Conservation (phyloP, 2,329 filamentous ascomycete species). For the Escovopsis sp. region DNA sequence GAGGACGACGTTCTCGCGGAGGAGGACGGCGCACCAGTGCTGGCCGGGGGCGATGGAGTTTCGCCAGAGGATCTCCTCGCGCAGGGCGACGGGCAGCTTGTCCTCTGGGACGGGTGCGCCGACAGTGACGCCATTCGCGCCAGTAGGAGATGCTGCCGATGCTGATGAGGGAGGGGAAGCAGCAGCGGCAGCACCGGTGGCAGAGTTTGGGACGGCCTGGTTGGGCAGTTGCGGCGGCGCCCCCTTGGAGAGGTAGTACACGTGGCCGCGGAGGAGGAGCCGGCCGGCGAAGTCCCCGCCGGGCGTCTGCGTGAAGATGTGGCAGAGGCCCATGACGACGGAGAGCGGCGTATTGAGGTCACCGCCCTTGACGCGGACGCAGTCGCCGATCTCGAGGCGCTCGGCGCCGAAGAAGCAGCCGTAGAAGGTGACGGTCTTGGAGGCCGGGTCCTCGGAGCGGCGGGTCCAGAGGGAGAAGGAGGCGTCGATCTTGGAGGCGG, state of each 20-base stretch:
- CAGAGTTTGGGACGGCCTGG: too few relatives aligned
- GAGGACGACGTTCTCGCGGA: constrained; percentile 29
- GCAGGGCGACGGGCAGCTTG: constrained; percentile 24
- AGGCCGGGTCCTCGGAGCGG: constrained; percentile 15
- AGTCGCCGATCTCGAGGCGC: constrained; percentile 30
- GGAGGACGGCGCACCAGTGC: constrained; percentile 24
- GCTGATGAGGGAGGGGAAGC: too few relatives aligned
- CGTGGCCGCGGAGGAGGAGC: constrained; percentile 25
- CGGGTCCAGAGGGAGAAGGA: constrained; percentile 33
- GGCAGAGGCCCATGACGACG: constrained; percentile 22
- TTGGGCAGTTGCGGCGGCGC: too few relatives aligned
- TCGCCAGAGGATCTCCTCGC: constrained; percentile 25
- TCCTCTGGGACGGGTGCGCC: constrained; percentile 19
- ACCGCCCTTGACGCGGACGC: constrained; percentile 29
- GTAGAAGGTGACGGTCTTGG: constrained; percentile 23
- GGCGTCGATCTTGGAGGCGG: constrained; percentile 31
- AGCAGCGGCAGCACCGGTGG: too few relatives aligned
- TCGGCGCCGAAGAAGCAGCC: constrained; percentile 37
- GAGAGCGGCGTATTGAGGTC: constrained; percentile 20
- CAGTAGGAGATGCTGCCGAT: too few relatives aligned
- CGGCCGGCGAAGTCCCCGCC: constrained; percentile 17
- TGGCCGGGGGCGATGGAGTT: constrained; percentile 16
- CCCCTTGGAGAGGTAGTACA: constrained; percentile 21
- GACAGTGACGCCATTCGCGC: background rate
- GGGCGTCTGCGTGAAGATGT: constrained; percentile 23